Evolutionary conservation across 805 yeast species (phyloP), one percentile per base, ranked within the genome.

Genomic region (Vanderwaltozyma polyspora): DNA sequence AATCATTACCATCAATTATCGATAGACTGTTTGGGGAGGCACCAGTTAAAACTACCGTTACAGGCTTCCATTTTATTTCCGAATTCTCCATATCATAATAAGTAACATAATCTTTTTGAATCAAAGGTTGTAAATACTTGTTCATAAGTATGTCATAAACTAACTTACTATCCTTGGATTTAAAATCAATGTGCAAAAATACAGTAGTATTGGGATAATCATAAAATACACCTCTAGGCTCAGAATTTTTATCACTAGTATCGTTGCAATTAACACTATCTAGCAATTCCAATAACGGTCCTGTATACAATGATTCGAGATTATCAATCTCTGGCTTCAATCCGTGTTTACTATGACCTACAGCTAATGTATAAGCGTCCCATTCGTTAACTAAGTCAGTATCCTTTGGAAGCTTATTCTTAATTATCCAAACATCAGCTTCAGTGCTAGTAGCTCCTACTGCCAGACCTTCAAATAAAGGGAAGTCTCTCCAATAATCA

Each of bases 11-110:
- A 21, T 34, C 36, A 7, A 34, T 24, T 3, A 29, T 16, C 3
- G 5, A 13, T 11, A 40, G 13, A 19, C 42, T 43, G 11, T 32
- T 36, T 1, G 86, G 85, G 18, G 70, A 63, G 44, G 74, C 68
- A 1, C 91, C 91, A 0, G 85, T 79, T 23, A 77, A 65, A 4
- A 79, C 66, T 4, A 79, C 61, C 0, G 81, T 69, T 7, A 81
- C 36, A 4, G 86, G 84, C 1, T 77, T 78, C 33, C 62, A 54
- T 3, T 52, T 51, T 37, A 66, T 50, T 16, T 49, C 42, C 0
- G 58, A 50, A 3, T 57, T 41, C 2, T 44, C 40, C 11, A 58
- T 43, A 44, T 74, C 66, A 44, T 59, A 73, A 36, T 64, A 60
- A 2, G 80, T 65, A 26, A 81, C 51, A 49, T 69, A 80, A 2